Percentiles rank a stretch among this genome's conserved stretches.
Conservation (phyloP, 176 grass and related monocot genomes). For the Eleusine coracana region DNA sequence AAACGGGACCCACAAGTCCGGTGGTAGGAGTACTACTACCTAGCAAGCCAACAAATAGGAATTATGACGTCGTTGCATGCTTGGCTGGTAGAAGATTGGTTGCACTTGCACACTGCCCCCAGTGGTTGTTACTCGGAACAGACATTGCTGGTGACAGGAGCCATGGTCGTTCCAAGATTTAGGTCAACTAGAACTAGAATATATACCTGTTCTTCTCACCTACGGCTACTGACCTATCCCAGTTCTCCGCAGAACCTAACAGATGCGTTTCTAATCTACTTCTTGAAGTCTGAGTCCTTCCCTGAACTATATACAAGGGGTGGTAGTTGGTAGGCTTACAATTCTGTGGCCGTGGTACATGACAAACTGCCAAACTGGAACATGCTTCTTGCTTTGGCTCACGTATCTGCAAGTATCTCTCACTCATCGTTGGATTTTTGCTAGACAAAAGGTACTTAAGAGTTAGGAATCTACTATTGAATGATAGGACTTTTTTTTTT, state of each 20-base stretch:
- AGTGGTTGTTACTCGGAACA: slow-evolving; percentile 38
- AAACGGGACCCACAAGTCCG: neutral
- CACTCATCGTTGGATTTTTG: neutral
- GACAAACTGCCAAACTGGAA: too few relatives aligned
- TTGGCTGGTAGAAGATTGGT: slow-evolving; percentile 29
- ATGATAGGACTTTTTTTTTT: neutral
- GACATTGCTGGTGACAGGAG: neutral
- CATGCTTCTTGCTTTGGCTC: neutral
- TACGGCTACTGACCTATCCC: neutral
- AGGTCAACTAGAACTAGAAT: slow-evolving; percentile 5
- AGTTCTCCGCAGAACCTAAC: neutral
- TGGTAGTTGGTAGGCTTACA: too few relatives aligned
- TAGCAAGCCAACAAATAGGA: slow-evolving; percentile 22
- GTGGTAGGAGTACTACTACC: neutral
- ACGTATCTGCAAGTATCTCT: neutral
- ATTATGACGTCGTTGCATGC: slow-evolving; percentile 13
- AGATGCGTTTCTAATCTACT: neutral
- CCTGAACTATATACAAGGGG: neutral
- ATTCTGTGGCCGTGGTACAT: too few relatives aligned
- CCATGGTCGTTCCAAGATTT: slow-evolving; percentile 16
- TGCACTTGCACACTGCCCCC: neutral
- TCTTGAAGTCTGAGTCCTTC: neutral
- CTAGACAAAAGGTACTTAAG: neutral
- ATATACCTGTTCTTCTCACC: neutral
- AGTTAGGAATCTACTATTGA: neutral